phyloP scores from a whole-genome alignment of 371 early-diverging fungal genomes.

The Apophysomyces elegans region DNA sequence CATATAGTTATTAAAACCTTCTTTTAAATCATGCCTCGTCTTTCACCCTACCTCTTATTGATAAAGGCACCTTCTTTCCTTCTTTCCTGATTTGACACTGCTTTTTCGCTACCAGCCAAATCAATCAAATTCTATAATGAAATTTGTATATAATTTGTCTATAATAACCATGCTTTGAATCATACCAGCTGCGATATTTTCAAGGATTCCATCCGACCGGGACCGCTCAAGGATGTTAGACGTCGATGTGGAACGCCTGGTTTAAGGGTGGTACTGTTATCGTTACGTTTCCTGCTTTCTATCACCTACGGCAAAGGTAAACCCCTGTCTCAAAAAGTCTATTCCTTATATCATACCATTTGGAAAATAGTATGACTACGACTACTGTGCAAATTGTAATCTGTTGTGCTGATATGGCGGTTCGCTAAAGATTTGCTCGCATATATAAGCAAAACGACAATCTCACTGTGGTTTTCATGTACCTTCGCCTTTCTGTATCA shows the following conservation, averaged over 20 bases:
- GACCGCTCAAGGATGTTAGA: conserved; percentile 68
- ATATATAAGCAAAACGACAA: no score
- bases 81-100: conserved; percentile 71
- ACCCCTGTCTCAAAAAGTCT: background rate
- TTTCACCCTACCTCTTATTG: conserved; percentile 71
- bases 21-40: background rate
- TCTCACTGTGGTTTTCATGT: conserved; percentile 15
- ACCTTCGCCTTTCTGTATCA: conserved; percentile 85
- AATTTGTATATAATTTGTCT: background rate
- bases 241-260: conserved; percentile 13
- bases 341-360: conserved; percentile 56
- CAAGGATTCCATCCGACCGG: conserved; percentile 41
- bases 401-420: conserved; percentile 85
- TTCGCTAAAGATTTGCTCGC: conserved; percentile 45
- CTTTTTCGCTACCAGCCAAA: conserved; percentile 98
- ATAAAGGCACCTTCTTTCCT: conserved; percentile 94
- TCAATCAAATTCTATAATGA: conserved; percentile 81
- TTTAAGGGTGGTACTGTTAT: conserved; percentile 18
- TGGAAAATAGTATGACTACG: conserved; percentile 96
- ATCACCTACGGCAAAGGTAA: conserved; percentile 25
- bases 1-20: no score
- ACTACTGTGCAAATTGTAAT: conserved; percentile 90
- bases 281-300: conserved; percentile 41
- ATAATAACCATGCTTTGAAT: background rate
- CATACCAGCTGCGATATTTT: conserved; percentile 11